These are phyloP conservation scores for Lizanozyma gosingica DNA, from an alignment of 1,139 yeast species.

Conservation along the genomic window DNA sequence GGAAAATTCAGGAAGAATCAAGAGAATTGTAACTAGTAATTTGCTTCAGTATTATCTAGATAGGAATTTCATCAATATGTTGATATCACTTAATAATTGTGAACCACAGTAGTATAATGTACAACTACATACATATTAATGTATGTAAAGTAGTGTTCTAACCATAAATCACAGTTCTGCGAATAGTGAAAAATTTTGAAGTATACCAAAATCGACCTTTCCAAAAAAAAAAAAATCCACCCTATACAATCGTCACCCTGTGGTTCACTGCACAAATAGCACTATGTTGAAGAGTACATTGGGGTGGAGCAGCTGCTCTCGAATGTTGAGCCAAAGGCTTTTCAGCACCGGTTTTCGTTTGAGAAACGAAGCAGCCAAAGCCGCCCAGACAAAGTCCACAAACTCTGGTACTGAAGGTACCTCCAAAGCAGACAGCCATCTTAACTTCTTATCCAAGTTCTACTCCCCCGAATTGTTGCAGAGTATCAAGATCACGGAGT, in stretches of 20 bases:
- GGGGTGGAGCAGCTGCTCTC: not conserved
- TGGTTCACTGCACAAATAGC: too few relatives aligned
- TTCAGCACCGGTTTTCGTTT: not conserved
- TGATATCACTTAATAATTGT: too few relatives aligned
- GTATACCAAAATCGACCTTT: not conserved
- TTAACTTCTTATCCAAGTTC: conserved; percentile 55
- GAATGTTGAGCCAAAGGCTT: not conserved
- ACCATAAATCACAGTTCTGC: too few relatives aligned
- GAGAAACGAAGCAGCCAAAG: not conserved
- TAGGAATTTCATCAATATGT: too few relatives aligned
- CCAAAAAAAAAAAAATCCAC: not conserved
- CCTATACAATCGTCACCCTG: not conserved
- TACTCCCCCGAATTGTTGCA: conserved; percentile 73
- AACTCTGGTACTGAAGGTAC: not conserved
- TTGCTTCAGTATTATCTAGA: too few relatives aligned
- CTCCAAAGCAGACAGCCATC: conserved; percentile 33
- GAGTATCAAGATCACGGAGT: conserved; percentile 74
- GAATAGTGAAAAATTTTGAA: not conserved
- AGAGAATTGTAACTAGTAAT: too few relatives aligned
- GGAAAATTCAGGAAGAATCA: too few relatives aligned
- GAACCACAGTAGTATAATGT: too few relatives aligned
- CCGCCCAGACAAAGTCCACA: too few relatives aligned
- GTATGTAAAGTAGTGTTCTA: too few relatives aligned
- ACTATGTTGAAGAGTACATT: not conserved
- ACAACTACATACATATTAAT: too few relatives aligned